Evolutionary conservation across 1,284 basidiomycete species (phyloP), one percentile per base, ranked within the genome.

Genomic region (Leccinum insolens): DNA sequence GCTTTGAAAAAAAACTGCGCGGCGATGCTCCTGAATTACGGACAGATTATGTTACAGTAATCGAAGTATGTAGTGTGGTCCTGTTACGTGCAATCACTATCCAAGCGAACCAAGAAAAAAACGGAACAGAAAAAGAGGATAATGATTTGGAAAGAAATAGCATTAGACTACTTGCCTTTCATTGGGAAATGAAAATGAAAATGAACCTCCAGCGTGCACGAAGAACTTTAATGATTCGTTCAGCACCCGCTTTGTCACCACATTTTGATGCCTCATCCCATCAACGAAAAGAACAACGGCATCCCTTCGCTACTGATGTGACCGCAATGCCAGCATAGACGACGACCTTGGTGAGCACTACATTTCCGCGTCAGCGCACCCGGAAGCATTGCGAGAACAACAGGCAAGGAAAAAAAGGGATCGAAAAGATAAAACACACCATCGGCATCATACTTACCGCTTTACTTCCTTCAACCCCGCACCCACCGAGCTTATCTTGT

Each of bases 321-420:
- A 93, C 77, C 0, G 88, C 94, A 68, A 98, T 96, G 0, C 95
- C 95, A 63, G 87, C 86, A 76, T 98, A 98, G 3, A 97, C 95
- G 61, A 95, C 88, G 4, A 96, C 91, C 81, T 96, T 97, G 37
- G 95, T 96, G 70, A 96, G 80, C 8, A 97, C 95, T 95, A 70
- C 14, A 64, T 46, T 67, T 64, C 8, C 14, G n/a, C 41, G 20
- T 70, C 46, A 65, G 52, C 52, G 5, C 25, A 44, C 20, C 41
- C 34, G 25, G 20, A 15, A 61, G 14, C 2, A 11, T 28, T 15
- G 17, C 17, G 17, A 17, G 20, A 64, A 58, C 4, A 22, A 39
- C 3, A 39, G 39, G 39, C 14, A 7, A n/a, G 2, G 17, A 7
- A 17, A 17, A n/a, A 6, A 46, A 55, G 64, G 62, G 12, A 22